Percentiles rank a stretch among this genome's conserved stretches.
These are phyloP conservation scores for Erysimum cheiri DNA, from an alignment of 441 rosid species.

Conservation along the genomic window DNA sequence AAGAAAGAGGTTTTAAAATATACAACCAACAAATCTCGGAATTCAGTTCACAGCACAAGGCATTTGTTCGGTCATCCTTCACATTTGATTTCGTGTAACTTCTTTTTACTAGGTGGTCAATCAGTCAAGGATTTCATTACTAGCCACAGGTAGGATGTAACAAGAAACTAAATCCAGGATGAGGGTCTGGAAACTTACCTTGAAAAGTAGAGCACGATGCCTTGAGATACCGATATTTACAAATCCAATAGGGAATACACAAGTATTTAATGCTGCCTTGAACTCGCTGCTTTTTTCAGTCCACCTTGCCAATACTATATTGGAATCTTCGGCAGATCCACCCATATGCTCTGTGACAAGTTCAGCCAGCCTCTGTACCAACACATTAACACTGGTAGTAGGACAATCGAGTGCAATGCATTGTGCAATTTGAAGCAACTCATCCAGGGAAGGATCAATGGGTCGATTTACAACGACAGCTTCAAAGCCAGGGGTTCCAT, in stretches of 20 bases:
- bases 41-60: conserved; percentile 24
- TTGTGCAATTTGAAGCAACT: conserved; percentile 80
- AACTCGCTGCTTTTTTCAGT: conserved; percentile 82
- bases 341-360: conserved; percentile 96
- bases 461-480: conserved; percentile 75
- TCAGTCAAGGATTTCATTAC: conserved; percentile 13
- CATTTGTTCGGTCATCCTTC: conserved; percentile 1
- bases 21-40: not conserved
- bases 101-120: not conserved
- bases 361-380: conserved; percentile 89
- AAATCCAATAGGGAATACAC: conserved; percentile 90
- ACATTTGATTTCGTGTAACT: not conserved
- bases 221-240: conserved; percentile 86
- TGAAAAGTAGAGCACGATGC: conserved; percentile 98
- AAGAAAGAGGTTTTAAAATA: not conserved
- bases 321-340: conserved; percentile 94
- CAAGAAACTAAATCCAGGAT: conserved; percentile 7
- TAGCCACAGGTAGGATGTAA: conserved; percentile 19
- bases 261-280: conserved; percentile 76
- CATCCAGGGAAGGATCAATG: conserved; percentile 76
- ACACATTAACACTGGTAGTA: conserved; percentile 58
- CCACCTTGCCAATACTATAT: conserved; percentile 79
- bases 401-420: conserved; percentile 83
- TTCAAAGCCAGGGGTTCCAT: conserved; percentile 71
- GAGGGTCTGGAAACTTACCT: conserved; percentile 57